These are phyloP conservation scores for Boletellus emodensis DNA, from an alignment of 768 basidiomycete species.

Conservation along the genomic window DNA sequence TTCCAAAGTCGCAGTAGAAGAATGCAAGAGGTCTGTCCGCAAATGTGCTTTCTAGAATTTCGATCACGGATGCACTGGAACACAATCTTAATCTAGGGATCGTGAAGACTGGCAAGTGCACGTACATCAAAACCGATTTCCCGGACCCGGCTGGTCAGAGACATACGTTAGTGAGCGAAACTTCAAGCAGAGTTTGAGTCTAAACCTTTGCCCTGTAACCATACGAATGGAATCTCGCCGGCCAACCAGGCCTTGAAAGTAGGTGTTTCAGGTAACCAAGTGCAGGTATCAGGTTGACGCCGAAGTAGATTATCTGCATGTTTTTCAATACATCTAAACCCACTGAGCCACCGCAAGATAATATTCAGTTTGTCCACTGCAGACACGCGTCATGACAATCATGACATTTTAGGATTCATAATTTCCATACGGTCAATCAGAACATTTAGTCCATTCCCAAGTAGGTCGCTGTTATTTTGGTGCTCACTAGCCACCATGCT, in stretches of 20 bases:
- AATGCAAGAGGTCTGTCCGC: not conserved
- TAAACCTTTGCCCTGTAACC: slow-evolving; percentile 3
- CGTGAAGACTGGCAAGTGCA: not conserved
- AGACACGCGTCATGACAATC: not conserved
- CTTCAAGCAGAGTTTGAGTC: not conserved
- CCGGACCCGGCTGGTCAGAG: not conserved
- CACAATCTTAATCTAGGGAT: not conserved
- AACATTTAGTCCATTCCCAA: not conserved
- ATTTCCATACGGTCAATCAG: not conserved
- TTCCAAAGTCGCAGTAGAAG: slow-evolving; percentile 1
- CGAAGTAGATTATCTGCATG: not conserved
- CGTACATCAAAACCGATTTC: not conserved
- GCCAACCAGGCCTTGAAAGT: not conserved
- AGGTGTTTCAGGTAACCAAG: not conserved
- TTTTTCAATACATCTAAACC: not conserved
- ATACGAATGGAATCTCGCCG: not conserved
- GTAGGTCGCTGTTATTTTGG: not conserved
- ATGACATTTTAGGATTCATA: not conserved
- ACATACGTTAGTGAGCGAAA: not conserved
- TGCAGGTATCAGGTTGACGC: slow-evolving; percentile 1
- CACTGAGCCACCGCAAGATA: not conserved
- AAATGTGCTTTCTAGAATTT: not conserved
- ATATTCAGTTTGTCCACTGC: not conserved
- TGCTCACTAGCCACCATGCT: not conserved
- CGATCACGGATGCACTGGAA: not conserved